Evolutionary conservation across 768 basidiomycete species (phyloP), one percentile per base, ranked within the genome.

Genomic region (Suillus lakei): DNA sequence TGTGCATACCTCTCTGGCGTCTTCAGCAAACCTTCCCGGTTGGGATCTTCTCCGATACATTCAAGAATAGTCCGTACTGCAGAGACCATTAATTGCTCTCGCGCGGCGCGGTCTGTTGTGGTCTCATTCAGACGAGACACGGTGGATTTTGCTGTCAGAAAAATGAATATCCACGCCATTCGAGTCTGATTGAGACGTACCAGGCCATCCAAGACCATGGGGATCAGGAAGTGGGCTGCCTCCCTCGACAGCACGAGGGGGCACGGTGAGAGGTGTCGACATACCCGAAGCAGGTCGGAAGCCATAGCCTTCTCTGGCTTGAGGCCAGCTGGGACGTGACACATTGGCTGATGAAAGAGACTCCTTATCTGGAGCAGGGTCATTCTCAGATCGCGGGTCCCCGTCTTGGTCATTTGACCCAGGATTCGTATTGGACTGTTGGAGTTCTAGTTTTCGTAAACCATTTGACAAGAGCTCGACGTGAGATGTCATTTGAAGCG

Each of bases 41-140:
- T 89, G 6, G 98, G 98, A 80, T 99, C 98, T 80, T 99, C 98
- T 64, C 98, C 98, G 67, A 99, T 96, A 77, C 96, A 97, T 73
- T 99, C 96, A 54, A 99, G 86, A 54, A 99, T 89, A 43, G 92
- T 92, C 63, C 96, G 88, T 66, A 99, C 91, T 7, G 98, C 98
- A 50, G 82, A 81, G 5, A 91, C 84, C 78, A 99, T 89, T 67
- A 86, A 91, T 67, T 86, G 82, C 75, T 96, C 90, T 53, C 94
- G 86, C 50, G 83, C 87, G 3, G 81, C 82, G 44, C 86, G 87
- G 76, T 97, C 92, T 56, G 84, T 86, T 3, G 89, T 84, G 0
- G 93, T 91, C 5, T 92, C 91, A 72, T 92, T 89, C 51, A 98
- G 84, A 63, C 96, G 89, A 60, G 88, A 88, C 39, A 96, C 78